phyloP scores from a whole-genome alignment of 306 rosid species.

The Lathyrus oleraceus region DNA sequence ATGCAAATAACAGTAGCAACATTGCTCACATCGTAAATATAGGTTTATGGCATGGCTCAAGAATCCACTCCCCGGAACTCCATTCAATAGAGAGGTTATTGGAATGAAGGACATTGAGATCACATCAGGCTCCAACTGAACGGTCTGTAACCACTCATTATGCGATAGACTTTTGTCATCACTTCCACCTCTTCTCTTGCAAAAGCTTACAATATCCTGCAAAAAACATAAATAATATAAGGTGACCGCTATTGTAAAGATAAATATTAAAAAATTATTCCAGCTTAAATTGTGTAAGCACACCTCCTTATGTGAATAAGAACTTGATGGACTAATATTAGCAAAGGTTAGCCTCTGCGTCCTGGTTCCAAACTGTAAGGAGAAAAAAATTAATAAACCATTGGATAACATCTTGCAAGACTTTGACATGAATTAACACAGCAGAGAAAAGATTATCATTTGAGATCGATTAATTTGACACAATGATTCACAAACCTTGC shows the following conservation, averaged over 20 bases:
- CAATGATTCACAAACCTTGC: constrained; percentile 6
- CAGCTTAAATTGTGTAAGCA: constrained; percentile 30
- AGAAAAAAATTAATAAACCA: constrained; percentile 37
- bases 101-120: constrained; percentile 97
- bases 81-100: constrained; percentile 84
- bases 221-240: constrained; percentile 33
- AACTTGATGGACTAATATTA: constrained; percentile 68
- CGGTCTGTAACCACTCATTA: constrained; percentile 84
- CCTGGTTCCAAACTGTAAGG: constrained; percentile 69
- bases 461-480: constrained; percentile 3
- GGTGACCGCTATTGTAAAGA: constrained; percentile 17
- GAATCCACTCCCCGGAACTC: constrained; percentile 98
- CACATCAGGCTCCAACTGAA: constrained; percentile 87
- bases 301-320: constrained; percentile 92
- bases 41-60: constrained; percentile 98
- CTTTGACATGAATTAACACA: constrained; percentile 1
- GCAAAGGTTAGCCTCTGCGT: constrained; percentile 82
- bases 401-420: constrained; percentile 11
- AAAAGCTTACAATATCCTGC: constrained; percentile 75
- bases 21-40: constrained; percentile 88
- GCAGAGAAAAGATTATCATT: constrained; percentile 7
- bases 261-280: constrained; percentile 22
- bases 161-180: constrained; percentile 59
- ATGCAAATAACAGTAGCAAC: constrained; percentile 27
- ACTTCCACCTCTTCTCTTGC: constrained; percentile 90